Evolutionary conservation across 768 basidiomycete species (phyloP).

Genomic region (Candolleomyces eurysporus): DNA sequence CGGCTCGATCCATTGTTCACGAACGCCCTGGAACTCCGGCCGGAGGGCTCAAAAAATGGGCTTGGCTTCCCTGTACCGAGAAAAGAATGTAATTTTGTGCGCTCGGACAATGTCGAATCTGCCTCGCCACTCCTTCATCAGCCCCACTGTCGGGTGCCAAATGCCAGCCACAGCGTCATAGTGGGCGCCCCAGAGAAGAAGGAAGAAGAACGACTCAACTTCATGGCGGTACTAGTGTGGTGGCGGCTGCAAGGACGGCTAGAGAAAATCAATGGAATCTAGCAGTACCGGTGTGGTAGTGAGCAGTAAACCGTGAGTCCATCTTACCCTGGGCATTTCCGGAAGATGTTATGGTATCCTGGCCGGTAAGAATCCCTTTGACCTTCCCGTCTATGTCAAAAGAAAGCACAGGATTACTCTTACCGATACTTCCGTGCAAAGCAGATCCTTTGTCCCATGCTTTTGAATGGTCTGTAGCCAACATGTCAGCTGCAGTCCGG

Average conservation of each 20-base stretch:
- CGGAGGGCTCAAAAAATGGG: not conserved
- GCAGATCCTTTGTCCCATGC: slow-evolving; percentile 17
- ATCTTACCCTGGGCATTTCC: slow-evolving; percentile 5
- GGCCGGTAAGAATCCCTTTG: slow-evolving; percentile 27
- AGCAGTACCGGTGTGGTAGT: slow-evolving; percentile 21
- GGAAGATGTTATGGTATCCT: slow-evolving; percentile 20
- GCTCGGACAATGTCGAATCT: too few species aligned
- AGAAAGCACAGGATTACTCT: slow-evolving; percentile 28
- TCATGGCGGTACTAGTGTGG: slow-evolving; percentile 22
- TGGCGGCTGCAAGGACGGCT: not conserved
- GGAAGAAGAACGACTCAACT: slow-evolving; percentile 22
- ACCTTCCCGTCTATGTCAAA: not conserved
- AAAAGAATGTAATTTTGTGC: too few species aligned
- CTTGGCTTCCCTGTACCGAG: too few species aligned
- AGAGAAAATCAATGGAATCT: slow-evolving; percentile 25
- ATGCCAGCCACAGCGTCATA: slow-evolving; percentile 1
- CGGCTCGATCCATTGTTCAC: not conserved
- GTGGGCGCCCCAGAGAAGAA: slow-evolving; percentile 18
- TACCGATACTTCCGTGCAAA: slow-evolving; percentile 30
- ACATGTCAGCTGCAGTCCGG: too few species aligned
- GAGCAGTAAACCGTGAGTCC: not conserved
- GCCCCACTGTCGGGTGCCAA: not conserved
- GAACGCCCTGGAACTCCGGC: not conserved
- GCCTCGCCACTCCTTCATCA: too few species aligned
- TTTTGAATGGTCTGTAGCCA: slow-evolving; percentile 21